Evolutionary conservation across 1,139 yeast species (phyloP), one percentile per base, ranked within the genome.

Genomic region (Candida mesenterica): DNA sequence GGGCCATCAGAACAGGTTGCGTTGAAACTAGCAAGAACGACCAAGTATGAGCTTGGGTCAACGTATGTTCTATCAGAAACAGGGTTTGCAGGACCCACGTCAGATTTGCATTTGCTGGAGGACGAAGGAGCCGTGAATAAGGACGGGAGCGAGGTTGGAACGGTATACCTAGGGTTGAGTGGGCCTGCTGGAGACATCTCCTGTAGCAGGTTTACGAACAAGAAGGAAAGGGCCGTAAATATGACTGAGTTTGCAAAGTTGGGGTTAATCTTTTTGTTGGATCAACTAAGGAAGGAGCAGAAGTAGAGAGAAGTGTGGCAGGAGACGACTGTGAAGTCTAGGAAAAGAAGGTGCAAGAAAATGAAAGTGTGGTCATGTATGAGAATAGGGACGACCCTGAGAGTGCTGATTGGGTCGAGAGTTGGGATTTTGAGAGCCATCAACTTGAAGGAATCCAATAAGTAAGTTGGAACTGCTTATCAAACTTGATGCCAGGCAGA

Each of bases 1-100:
- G 96, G 95, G 0, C 95, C 96, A 2, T 75, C 84, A 31, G 88
- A 82, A 52, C 75, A 71, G 34, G 95, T 86, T 17, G 95, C 86
- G 1, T 57, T 79, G 39, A 73, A 85, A 49, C 65, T 86, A 49
- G 95, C 96, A 2, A 66, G 96, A 38, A 86, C 86, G 41, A 68
- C 89, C 37, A 72, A 82, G 52, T 76, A 86, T 45, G 96, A 87
- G 55, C 70, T 86, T 44, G 95, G 95, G 0, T 79, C 89, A 5
- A 83, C 90, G 0, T 86, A 79, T 59, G 88, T 86, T 5, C 67
- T 87, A 24, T 81, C 90, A 0, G 96, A 87, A 54, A 82, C 95
- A 0, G 96, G 96, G 2, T 82, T 84, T 67, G 94, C 95, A 0
- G 95, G 95, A 1, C 94, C 94, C 9, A 67, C 81, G 0, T 62